These are phyloP conservation scores for Auxenochlorella pyrenoidosa DNA, from an alignment of 139 green algal species.

Conservation along the genomic window DNA sequence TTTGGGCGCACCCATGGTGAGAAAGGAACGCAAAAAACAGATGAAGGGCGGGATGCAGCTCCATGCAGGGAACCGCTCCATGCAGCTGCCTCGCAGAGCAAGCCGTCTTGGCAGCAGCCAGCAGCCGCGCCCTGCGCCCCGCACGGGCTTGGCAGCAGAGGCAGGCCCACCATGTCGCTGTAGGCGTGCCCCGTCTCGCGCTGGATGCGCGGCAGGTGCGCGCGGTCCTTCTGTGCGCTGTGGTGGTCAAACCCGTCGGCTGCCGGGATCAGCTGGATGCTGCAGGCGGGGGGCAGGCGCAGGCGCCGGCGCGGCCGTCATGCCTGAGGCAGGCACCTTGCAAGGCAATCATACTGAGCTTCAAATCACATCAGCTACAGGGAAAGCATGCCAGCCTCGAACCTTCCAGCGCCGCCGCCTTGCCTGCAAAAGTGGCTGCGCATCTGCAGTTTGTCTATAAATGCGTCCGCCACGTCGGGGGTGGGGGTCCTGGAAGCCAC, in stretches of 20 bases:
- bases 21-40: too few species aligned
- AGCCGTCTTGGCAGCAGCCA: neutral
- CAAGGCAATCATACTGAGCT: too few species aligned
- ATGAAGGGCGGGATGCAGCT: neutral
- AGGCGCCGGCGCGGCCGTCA: neutral
- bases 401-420: neutral
- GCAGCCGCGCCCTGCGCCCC: neutral
- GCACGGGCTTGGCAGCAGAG: neutral
- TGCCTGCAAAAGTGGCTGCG: slow-evolving; percentile 21
- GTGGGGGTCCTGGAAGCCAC: slow-evolving; percentile 46
- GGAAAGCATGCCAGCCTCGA: too few species aligned
- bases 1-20: neutral
- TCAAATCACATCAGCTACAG: too few species aligned
- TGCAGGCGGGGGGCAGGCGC: neutral
- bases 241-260: slow-evolving; percentile 33
- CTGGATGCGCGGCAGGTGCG: slow-evolving; percentile 45
- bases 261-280: slow-evolving; percentile 50
- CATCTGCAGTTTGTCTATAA: slow-evolving; percentile 45
- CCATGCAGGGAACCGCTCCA: neutral
- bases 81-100: neutral
- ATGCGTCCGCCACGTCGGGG: slow-evolving; percentile 37
- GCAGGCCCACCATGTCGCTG: slow-evolving; percentile 18
- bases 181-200: slow-evolving; percentile 40
- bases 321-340: too few species aligned
- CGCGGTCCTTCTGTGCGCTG: slow-evolving; percentile 44